phyloP scores from a whole-genome alignment of 768 basidiomycete genomes.

The Lactifluus volemus region DNA sequence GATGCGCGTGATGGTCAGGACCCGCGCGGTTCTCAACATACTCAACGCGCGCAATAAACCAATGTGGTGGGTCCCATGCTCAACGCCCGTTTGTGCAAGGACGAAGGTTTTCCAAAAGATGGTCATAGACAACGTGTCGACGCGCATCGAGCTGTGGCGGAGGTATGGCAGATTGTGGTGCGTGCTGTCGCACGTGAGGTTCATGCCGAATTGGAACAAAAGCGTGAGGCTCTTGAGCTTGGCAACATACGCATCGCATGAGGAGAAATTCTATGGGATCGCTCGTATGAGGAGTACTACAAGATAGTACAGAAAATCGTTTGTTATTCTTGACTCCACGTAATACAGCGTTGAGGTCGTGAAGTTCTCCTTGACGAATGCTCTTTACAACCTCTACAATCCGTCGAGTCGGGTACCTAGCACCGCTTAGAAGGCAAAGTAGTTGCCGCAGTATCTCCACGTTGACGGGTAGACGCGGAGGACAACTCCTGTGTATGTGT shows the following conservation, averaged over 20 bases:
- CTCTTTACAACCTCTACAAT: constrained; percentile 80
- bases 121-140: constrained; percentile 80
- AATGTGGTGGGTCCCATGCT: constrained; percentile 62
- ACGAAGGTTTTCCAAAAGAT: constrained; percentile 82
- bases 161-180: constrained; percentile 74
- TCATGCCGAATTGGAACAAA: constrained; percentile 56
- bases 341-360: constrained; percentile 75
- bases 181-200: constrained; percentile 46
- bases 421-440: constrained; percentile 52
- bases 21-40: constrained; percentile 71
- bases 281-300: background rate
- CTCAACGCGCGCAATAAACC: constrained; percentile 86
- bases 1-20: constrained; percentile 78
- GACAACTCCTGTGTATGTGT: constrained; percentile 21
- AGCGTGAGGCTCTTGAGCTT: constrained; percentile 65
- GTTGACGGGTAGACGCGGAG: constrained; percentile 16
- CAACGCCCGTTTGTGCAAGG: constrained; percentile 59
- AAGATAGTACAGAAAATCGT: constrained; percentile 23
- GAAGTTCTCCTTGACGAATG: constrained; percentile 64
- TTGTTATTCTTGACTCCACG: constrained; percentile 81
- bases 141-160: constrained; percentile 85
- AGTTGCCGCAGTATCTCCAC: constrained; percentile 18
- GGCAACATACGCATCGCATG: constrained; percentile 54
- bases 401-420: constrained; percentile 70
- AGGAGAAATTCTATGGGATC: constrained; percentile 65